These are phyloP conservation scores for Lecanicillium sp. DNA, from an alignment of 2,329 filamentous ascomycete species.

Conservation along the genomic window DNA sequence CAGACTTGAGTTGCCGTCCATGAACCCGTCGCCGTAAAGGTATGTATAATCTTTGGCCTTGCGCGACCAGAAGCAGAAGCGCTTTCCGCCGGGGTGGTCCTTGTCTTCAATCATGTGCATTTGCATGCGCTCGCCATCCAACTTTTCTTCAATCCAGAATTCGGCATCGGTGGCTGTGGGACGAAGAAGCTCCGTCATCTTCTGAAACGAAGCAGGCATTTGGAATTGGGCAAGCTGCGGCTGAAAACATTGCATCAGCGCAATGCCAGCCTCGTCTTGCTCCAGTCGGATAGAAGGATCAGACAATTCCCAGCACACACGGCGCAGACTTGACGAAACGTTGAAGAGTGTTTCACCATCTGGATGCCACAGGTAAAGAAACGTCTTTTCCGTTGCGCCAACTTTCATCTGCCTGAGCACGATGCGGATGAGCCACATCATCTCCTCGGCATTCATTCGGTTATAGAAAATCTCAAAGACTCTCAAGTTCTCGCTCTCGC, in stretches of 20 bases:
- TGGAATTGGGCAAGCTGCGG: constrained; percentile 93
- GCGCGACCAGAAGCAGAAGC: constrained; percentile 86
- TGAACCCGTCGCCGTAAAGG: constrained; percentile 72
- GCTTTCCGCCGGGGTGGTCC: constrained; percentile 55
- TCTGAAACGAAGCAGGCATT: constrained; percentile 66
- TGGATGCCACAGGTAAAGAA: constrained; percentile 75
- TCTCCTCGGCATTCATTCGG: constrained; percentile 85
- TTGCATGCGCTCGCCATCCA: constrained; percentile 96
- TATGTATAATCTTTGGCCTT: constrained; percentile 97
- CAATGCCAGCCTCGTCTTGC: constrained; percentile 64
- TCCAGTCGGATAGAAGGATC: constrained; percentile 66
- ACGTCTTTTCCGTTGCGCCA: constrained; percentile 77
- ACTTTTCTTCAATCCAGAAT: constrained; percentile 97
- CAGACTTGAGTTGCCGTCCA: constrained; percentile 67
- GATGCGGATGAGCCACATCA: constrained; percentile 92
- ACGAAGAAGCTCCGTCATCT: constrained; percentile 62
- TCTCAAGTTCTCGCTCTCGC: constrained; percentile 75
- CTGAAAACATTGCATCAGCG: constrained; percentile 91
- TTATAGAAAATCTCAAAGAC: constrained; percentile 81
- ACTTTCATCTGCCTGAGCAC: constrained; percentile 71
- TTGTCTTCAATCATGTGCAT: constrained; percentile 79
- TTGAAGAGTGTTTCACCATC: constrained; percentile 75
- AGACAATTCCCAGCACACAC: constrained; percentile 90
- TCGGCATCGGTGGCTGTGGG: constrained; percentile 60
- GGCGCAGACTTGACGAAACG: constrained; percentile 79